These are phyloP conservation scores for Thermochaetoides dissita DNA, from an alignment of 2,329 filamentous ascomycete genomes.

Conservation along the genomic window DNA sequence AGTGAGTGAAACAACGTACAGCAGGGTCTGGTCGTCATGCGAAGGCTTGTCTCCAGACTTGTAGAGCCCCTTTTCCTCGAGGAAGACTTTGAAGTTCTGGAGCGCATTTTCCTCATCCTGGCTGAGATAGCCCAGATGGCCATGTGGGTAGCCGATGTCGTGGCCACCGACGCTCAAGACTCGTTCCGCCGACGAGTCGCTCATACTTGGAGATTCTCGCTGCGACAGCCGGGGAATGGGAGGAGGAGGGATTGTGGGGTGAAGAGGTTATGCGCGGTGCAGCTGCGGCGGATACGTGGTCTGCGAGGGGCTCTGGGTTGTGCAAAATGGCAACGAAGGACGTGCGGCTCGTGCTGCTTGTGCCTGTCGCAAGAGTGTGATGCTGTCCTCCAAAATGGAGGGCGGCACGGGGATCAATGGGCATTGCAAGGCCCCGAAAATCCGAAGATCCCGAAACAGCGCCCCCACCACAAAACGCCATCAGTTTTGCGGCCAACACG, in stretches of 20 bases:
- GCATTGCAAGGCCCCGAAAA: too few species aligned
- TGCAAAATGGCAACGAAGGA: too few species aligned
- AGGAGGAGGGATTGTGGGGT: neutral
- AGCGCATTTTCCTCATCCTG: slow-evolving; percentile 54
- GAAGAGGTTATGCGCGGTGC: neutral
- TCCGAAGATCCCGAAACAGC: too few species aligned
- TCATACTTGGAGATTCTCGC: slow-evolving; percentile 1
- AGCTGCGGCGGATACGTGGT: too few species aligned
- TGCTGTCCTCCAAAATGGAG: too few species aligned
- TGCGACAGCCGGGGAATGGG: neutral
- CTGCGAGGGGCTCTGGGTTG: too few species aligned
- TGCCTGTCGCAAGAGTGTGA: too few species aligned
- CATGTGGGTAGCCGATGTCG: slow-evolving; percentile 48
- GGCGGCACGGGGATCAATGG: too few species aligned
- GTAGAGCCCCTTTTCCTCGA: slow-evolving; percentile 52
- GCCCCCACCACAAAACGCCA: too few species aligned
- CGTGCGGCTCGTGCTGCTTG: too few species aligned
- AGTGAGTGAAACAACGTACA: slow-evolving; percentile 33
- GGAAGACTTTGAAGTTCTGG: slow-evolving; percentile 54
- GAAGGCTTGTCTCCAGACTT: slow-evolving; percentile 41
- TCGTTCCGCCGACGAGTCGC: slow-evolving; percentile 4
- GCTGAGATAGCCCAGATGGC: slow-evolving; percentile 69
- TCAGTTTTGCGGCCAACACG: too few species aligned
- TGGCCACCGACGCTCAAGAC: slow-evolving; percentile 14
- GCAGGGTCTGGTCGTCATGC: slow-evolving; percentile 59